These are phyloP conservation scores for Blakeslea trispora DNA, from an alignment of 371 early-diverging fungal genomes.

Conservation along the genomic window DNA sequence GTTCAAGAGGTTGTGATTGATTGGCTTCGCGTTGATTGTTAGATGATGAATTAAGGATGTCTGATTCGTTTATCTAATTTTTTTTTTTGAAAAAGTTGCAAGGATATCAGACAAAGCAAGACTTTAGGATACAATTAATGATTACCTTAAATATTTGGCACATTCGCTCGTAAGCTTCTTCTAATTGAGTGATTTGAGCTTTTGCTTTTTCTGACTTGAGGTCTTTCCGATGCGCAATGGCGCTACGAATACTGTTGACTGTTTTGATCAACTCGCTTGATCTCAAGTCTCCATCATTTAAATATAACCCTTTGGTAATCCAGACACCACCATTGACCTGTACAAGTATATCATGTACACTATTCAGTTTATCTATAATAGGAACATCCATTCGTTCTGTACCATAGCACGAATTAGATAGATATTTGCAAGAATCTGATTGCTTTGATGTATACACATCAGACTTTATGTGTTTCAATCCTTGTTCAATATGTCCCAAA, in stretches of 20 bases:
- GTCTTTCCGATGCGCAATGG: background rate
- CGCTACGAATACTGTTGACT: background rate
- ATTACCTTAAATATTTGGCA: slow-evolving; percentile 9
- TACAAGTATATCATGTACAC: slow-evolving; percentile 10
- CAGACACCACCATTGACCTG: slow-evolving; percentile 26
- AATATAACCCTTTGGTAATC: slow-evolving; percentile 25
- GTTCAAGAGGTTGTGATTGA: background rate
- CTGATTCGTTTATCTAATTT: no score
- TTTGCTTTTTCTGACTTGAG: background rate
- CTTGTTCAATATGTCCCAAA: slow-evolving; percentile 19
- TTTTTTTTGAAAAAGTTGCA: no score
- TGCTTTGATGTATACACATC: no score
- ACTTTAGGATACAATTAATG: no score
- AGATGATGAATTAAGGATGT: no score
- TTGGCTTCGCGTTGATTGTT: no score
- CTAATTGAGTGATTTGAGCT: background rate
- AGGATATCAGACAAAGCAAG: no score
- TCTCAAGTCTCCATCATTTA: slow-evolving; percentile 1
- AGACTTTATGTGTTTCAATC: background rate
- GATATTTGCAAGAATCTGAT: slow-evolving; percentile 1
- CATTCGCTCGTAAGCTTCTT: background rate
- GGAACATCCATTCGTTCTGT: slow-evolving; percentile 5
- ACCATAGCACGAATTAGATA: slow-evolving; percentile 4
- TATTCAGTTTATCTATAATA: slow-evolving; percentile 9
- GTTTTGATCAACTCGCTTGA: slow-evolving; percentile 9